Percentiles rank a stretch among this genome's conserved stretches.
phyloP scores from a whole-genome alignment of 257 asterid species.

The Forsythia viridissima region DNA sequence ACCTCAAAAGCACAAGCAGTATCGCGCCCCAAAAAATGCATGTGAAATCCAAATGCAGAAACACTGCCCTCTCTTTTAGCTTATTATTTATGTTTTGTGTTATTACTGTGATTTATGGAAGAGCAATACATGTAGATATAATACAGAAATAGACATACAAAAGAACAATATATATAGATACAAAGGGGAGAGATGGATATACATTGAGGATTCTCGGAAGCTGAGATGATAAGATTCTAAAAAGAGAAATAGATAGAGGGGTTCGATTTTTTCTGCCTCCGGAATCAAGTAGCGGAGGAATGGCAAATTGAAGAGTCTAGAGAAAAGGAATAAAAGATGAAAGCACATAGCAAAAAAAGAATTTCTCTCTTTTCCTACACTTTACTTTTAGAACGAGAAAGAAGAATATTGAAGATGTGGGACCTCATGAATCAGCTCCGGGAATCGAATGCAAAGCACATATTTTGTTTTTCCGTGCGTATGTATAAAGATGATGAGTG shows the following conservation, averaged over 20 bases:
- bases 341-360: background rate
- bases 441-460: conserved; percentile 4
- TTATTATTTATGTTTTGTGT: background rate
- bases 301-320: background rate
- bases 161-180: background rate
- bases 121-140: background rate
- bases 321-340: background rate
- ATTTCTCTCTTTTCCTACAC: background rate
- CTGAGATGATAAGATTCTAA: background rate
- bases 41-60: background rate
- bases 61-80: background rate
- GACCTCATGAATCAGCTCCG: conserved; percentile 10
- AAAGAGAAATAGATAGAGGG: background rate
- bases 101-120: background rate
- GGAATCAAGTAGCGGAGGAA: background rate
- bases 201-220: background rate
- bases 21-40: background rate
- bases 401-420: background rate
- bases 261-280: background rate
- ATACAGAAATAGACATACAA: background rate
- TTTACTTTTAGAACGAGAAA: background rate
- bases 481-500: background rate
- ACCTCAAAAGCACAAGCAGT: background rate
- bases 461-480: background rate
- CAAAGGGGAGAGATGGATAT: background rate